Evolutionary conservation across 2,329 filamentous ascomycete species (phyloP).

Genomic region (Pseudocercospora macadamiae): DNA sequence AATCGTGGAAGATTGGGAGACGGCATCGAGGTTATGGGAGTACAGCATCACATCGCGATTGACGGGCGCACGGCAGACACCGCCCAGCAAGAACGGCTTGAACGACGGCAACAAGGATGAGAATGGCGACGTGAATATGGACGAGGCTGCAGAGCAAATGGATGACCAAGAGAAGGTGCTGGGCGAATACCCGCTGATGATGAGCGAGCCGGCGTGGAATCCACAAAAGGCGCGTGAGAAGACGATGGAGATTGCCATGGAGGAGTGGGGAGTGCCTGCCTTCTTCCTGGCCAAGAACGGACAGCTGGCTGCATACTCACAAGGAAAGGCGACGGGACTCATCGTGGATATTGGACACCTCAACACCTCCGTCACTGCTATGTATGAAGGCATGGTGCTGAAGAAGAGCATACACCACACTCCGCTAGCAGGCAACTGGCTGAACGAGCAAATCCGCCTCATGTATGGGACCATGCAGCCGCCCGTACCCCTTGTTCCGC

Average conservation of each 20-base stretch:
- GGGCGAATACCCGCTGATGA: conserved; percentile 84
- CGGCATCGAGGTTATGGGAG: conserved; percentile 87
- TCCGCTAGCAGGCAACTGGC: conserved; percentile 82
- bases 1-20: conserved; percentile 95
- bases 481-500: conserved; percentile 76
- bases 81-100: conserved; percentile 72
- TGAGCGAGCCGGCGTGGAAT: conserved; percentile 96
- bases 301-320: conserved; percentile 86
- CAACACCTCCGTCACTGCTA: conserved; percentile 83
- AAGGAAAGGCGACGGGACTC: conserved; percentile 88
- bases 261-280: conserved; percentile 91
- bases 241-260: conserved; percentile 94
- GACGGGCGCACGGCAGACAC: conserved; percentile 72
- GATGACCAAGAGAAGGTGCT: conserved; percentile 72
- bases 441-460: conserved; percentile 83
- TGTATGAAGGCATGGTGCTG: conserved; percentile 92
- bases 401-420: conserved; percentile 83
- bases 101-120: conserved; percentile 67
- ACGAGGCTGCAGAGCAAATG: conserved; percentile 61
- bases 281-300: conserved; percentile 92
- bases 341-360: conserved; percentile 91
- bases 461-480: conserved; percentile 71
- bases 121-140: conserved; percentile 53
- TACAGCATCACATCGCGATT: conserved; percentile 86
- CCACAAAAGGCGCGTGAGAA: conserved; percentile 84